Evolutionary conservation across 202 grass and related monocot species (phyloP).

Genomic region (Schoenoplectus tabernaemontani): DNA sequence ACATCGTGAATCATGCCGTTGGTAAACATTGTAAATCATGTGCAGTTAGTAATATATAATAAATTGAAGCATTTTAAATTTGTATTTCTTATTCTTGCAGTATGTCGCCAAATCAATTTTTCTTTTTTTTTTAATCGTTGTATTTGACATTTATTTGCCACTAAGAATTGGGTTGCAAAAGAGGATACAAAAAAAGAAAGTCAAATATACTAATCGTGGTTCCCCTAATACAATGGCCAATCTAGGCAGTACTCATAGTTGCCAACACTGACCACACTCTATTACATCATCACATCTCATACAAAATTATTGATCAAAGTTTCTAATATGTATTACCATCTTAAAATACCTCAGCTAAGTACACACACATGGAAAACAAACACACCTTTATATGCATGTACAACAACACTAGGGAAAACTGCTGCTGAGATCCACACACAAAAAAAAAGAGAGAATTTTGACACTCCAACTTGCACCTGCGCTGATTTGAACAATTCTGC

Average conservation of each 20-base stretch:
- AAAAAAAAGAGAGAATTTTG: not conserved
- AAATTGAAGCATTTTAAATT: too few species aligned
- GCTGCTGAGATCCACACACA: not conserved
- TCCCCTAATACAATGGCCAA: not conserved
- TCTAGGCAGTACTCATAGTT: not conserved
- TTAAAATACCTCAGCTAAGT: conserved; percentile 8
- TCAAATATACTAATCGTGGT: not conserved
- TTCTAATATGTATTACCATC: conserved; percentile 14
- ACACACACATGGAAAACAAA: not conserved
- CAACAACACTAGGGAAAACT: conserved; percentile 6
- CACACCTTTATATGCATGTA: conserved; percentile 4
- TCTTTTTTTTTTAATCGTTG: not conserved
- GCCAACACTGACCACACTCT: not conserved
- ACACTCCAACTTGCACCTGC: not conserved
- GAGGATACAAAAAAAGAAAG: too few species aligned
- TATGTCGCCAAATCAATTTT: too few species aligned
- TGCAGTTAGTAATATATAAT: too few species aligned
- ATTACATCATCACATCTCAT: conserved; percentile 8
- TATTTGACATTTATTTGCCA: not conserved
- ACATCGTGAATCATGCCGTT: too few species aligned
- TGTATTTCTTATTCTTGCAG: too few species aligned
- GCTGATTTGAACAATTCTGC: not conserved
- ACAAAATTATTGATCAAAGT: not conserved
- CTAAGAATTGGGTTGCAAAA: not conserved
- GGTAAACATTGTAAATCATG: not conserved